Evolutionary conservation across 2,329 filamentous ascomycete species (phyloP), one percentile per base, ranked within the genome.

Genomic region (Zasmidium angulare): DNA sequence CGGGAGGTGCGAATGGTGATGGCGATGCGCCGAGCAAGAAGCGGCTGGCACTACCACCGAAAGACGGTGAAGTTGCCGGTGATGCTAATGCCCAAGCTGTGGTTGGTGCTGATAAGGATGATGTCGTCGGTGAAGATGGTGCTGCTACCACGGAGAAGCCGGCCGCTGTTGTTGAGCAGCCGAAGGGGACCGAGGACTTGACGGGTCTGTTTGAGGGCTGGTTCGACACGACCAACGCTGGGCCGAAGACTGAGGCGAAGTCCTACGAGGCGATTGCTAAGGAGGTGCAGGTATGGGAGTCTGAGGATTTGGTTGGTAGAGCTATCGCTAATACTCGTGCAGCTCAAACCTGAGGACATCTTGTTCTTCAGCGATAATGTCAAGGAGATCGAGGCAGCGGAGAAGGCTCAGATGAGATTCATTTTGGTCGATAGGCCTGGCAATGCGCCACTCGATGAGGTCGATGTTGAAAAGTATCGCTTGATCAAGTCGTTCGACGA

Each of bases 321-420:
- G 20, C 53, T 47, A 22, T 7, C 3, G 46, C 12, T 40, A 19
- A 23, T n/a, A 17, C 9, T 7, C n/a, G 14, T 10, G 79, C 31
- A 76, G 67, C 61, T 81, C 58, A 67, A 77, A 52, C 73, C 81
- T 19, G 74, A 73, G 11, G 79, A 83, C 57, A 89, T 89, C 79
- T 78, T 91, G n/a, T 95, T 95, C 73, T 77, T 93, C 61, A 93
- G 89, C 69, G 90, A 95, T 76, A 92, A 92, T 70, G 81, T 90
- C 49, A 84, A 83, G 70, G 81, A 82, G 68, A 76, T 79, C 51
- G 71, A 75, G 64, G 79, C 79, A 19, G 79, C 79, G 4, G 69
- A 70, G 46, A 67, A 71, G 53, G 78, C 78, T 7, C 74, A 74
- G 36, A 73, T 81, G 63, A 72, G 77, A 59, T 70, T 75, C 3